Evolutionary conservation across 73 alveolate genomes (phyloP), one percentile per base, ranked within the genome.

Genomic region (Breviolum minutum): DNA sequence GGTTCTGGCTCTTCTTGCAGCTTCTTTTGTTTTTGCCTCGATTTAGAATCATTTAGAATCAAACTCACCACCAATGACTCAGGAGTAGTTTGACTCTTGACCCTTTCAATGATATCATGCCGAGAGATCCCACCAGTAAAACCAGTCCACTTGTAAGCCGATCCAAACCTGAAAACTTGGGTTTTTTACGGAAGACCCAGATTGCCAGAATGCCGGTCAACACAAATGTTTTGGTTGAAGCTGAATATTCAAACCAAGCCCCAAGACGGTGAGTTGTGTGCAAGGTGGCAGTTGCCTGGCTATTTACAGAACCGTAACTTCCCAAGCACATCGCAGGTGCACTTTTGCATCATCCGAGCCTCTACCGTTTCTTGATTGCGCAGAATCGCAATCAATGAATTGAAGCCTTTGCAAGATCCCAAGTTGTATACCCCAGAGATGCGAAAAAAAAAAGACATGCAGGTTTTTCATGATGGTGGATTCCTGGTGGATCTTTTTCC

Each of bases 141-240:
- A 92, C 98, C 80, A 92, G 90, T 14, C 98, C 98, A n/a, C 98
- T 92, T 12, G 98, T 92, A 26, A 92, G 90, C 32, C 98, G 98
- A n/a, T 92, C 98, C 64, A 92, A 27, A 61, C 98, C 98, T 92
- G 64, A 61, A 66, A 0, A 48, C 26, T 13, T 83, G 76, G n/a
- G 83, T 14, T 22, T 22, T 40, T 40, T 40, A 40, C 3, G 54
- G 54, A 40, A 3, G 54, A 3, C 54, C 54, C 54, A 40, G 54
- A 40, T 40, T 40, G 54, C 54, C 54, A 40, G 54, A 40, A 40
- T 40, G 54, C 54, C 54, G 54, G 54, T n/a, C n/a, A n/a, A 40
- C 82, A 29, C 82, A 19, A 20, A 11, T 71, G 30, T 20, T 71
- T 71, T 71, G 54, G 54, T 40, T 40, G 54, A 40, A 40, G 77